These are phyloP conservation scores for Amoeboaphelidium protococcarum DNA, from an alignment of 371 early-diverging fungal species.

Conservation along the genomic window DNA sequence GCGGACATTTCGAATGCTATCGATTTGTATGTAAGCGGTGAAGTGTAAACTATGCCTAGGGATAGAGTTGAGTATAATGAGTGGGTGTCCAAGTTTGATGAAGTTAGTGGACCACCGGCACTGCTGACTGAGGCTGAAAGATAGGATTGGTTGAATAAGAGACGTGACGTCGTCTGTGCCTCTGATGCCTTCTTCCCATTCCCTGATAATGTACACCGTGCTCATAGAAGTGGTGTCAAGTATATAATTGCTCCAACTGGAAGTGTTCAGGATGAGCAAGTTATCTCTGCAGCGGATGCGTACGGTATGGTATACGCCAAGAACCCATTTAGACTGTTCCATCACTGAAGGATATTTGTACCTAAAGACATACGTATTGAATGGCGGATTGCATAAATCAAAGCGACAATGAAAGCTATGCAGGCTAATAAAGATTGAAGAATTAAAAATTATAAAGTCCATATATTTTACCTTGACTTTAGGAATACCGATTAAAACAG, in stretches of 20 bases:
- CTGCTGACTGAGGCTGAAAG: constrained; percentile 53
- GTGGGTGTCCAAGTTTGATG: constrained; percentile 44
- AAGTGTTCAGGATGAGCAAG: constrained; percentile 55
- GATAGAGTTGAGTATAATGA: constrained; percentile 38
- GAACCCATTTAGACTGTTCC: constrained; percentile 72
- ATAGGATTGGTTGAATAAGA: constrained; percentile 33
- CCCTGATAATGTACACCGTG: constrained; percentile 78
- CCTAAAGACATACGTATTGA: no score
- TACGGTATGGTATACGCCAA: constrained; percentile 55
- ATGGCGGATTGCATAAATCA: no score
- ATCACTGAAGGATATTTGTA: constrained; percentile 56
- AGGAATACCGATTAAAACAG: no score
- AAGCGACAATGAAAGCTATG: no score
- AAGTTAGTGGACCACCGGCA: constrained; percentile 46
- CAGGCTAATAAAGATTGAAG: no score
- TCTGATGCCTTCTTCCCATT: constrained; percentile 98
- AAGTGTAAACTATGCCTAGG: no score
- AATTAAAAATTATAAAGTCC: no score
- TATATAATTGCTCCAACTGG: constrained; percentile 77
- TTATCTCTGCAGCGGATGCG: constrained; percentile 53
- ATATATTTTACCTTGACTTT: no score
- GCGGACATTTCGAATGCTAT: constrained; percentile 90
- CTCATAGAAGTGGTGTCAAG: constrained; percentile 51
- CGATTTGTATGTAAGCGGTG: constrained; percentile 63
- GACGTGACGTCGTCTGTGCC: constrained; percentile 46